These are phyloP conservation scores for Capronia coronata DNA, from an alignment of 2,329 filamentous ascomycete genomes.

Conservation along the genomic window DNA sequence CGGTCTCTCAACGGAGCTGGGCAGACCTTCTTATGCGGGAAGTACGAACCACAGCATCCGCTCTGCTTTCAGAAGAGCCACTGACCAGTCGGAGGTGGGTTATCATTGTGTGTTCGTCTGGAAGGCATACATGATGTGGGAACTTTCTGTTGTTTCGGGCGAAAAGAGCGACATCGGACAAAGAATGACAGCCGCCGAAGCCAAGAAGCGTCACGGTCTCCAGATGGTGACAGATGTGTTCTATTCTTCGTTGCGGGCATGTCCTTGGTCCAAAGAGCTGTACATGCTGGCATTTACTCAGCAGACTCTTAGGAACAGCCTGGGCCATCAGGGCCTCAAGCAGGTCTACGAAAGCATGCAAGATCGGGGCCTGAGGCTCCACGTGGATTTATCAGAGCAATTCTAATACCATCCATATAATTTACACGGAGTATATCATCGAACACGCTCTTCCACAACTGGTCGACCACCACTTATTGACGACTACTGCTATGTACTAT, in stretches of 20 bases:
- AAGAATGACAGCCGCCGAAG: neutral
- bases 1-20: constrained; percentile 50
- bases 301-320: constrained; percentile 30
- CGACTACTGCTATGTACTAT: too few relatives aligned
- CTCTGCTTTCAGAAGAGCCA: constrained; percentile 50
- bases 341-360: constrained; percentile 22
- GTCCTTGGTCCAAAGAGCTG: constrained; percentile 60
- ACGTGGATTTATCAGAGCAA: constrained; percentile 15
- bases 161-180: neutral
- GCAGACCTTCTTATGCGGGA: constrained; percentile 39
- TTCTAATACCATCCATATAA: neutral
- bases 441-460: too few relatives aligned
- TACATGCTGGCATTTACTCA: constrained; percentile 52
- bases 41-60: constrained; percentile 49
- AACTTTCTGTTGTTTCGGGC: constrained; percentile 32
- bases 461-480: too few relatives aligned
- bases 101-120: constrained; percentile 43
- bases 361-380: constrained; percentile 24
- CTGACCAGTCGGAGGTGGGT: constrained; percentile 26
- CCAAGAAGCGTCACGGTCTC: constrained; percentile 31
- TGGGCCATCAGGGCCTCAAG: constrained; percentile 16
- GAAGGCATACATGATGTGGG: constrained; percentile 49
- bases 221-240: constrained; percentile 47
- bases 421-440: neutral
- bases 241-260: constrained; percentile 49